Evolutionary conservation across 768 basidiomycete species (phyloP).

Genomic region (Brasilioporus rufonigricans): DNA sequence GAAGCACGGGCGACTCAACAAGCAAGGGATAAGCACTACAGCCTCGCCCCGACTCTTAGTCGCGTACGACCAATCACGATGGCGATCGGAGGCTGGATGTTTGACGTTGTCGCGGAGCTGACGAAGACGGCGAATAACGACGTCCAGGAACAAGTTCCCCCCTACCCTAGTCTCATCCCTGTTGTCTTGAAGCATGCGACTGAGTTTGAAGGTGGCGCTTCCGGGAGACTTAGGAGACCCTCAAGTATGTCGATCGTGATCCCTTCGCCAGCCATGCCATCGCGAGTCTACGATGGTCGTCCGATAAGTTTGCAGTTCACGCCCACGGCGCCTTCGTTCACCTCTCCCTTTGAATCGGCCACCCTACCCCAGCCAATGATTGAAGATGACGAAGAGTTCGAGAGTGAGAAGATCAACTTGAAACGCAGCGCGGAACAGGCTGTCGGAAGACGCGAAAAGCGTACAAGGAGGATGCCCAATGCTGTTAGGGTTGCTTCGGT

Average conservation of each 20-base stretch:
- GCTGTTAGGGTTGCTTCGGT: background rate
- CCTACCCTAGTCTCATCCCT: conserved; percentile 18
- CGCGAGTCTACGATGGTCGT: conserved; percentile 28
- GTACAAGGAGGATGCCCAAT: conserved; percentile 11
- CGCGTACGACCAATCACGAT: conserved; percentile 52
- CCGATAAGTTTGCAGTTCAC: conserved; percentile 64
- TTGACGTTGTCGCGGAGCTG: conserved; percentile 71
- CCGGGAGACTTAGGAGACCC: conserved; percentile 18
- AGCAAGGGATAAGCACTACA: conserved; percentile 39
- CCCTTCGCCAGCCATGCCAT: conserved; percentile 28
- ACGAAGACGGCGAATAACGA: conserved; percentile 33
- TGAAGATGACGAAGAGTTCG: conserved; percentile 40
- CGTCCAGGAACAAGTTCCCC: conserved; percentile 6
- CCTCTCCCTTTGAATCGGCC: conserved; percentile 21
- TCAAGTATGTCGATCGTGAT: conserved; percentile 41
- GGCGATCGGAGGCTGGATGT: conserved; percentile 76
- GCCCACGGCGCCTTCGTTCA: conserved; percentile 47
- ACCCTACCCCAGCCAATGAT: conserved; percentile 20
- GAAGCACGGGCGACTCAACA: conserved; percentile 30
- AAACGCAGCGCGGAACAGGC: conserved; percentile 40
- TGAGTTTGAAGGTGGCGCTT: conserved; percentile 22
- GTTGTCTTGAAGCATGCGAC: conserved; percentile 21
- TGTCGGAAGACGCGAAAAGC: conserved; percentile 34
- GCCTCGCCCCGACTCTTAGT: conserved; percentile 34
- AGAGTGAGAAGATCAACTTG: conserved; percentile 44